Evolutionary conservation across 495 filamentous ascomycete genomes (phyloP), one percentile per base, ranked within the genome.

Genomic region (Neurospora discreta): DNA sequence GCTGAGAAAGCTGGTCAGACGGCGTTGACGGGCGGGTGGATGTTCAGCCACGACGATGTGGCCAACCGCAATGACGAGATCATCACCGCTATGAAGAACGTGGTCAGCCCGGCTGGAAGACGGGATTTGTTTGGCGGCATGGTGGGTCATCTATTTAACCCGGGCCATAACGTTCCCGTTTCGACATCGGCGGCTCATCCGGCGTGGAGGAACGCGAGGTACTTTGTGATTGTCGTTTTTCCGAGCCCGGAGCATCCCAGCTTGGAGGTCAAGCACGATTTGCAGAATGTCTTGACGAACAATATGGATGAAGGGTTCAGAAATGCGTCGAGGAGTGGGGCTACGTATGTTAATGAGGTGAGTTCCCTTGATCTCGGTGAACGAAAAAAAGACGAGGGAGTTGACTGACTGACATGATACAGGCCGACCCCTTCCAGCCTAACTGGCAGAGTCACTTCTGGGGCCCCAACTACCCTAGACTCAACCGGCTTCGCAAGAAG

Each of bases 151-250:
- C 39, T 83, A 71, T 77, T 85, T 42, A 79, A 82, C 71, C 83
- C 84, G 0, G 82, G 84, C 11, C 68, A 79, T 68, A 77, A 74
- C 39, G 70, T 70, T 3, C 79, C 79, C 0, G 71, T 74, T 13
- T 68, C 74, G 68, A 75, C 75, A 39, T 85, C 78, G 74, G 80
- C 88, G 0, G 84, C 86, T 7, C 86, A 87, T 75, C 87, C 87
- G 0, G 85, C 86, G 6, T 90, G 84, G 84, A 69, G 80, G 4
- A 76, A 78, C 69, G 73, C 76, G 2, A 78, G 77, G 16, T 68
- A 78, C 42, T 78, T 78, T 36, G 33, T 76, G 60, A 76, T 80
- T 41, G 70, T 72, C 7, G 69, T 68, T 23, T 7, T 76, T 1
- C 43, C 70, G 13, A 71, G 74, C 6, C 71, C 75, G 73, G 71